A percentile compares a stretch with the other conserved stretches of the same genome.
phyloP scores from a whole-genome alignment of 768 basidiomycete genomes.

The Cantharellus cinnabarinus region DNA sequence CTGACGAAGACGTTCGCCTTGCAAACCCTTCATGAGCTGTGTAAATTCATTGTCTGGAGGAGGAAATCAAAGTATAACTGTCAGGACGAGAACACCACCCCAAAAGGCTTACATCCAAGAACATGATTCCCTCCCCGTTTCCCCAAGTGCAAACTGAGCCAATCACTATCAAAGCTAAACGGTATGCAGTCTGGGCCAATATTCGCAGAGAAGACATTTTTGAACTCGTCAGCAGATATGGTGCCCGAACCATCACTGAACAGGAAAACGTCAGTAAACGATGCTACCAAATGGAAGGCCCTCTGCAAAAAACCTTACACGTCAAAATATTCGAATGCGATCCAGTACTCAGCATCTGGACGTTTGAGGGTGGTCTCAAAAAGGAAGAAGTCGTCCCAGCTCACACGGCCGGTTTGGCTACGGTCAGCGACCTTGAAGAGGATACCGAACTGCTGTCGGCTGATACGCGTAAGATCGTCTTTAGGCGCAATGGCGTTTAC shows the following conservation, averaged over 20 bases:
- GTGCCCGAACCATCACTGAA: conserved; percentile 72
- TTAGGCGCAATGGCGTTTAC: conserved; percentile 87
- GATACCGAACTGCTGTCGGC: conserved; percentile 71
- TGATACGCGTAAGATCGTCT: conserved; percentile 68
- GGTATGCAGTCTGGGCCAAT: conserved; percentile 65
- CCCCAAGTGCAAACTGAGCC: conserved; percentile 91
- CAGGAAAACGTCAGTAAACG: not conserved
- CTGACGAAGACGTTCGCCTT: conserved; percentile 92
- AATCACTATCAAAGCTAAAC: conserved; percentile 90
- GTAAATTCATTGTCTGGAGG: conserved; percentile 80
- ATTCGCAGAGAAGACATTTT: conserved; percentile 69
- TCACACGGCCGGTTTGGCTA: conserved; percentile 51
- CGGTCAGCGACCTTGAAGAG: conserved; percentile 79
- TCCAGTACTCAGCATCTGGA: conserved; percentile 93
- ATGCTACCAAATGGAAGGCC: not conserved
- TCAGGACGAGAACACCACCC: not conserved
- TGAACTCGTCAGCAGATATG: conserved; percentile 90
- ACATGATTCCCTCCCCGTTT: conserved; percentile 82
- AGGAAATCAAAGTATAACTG: not conserved
- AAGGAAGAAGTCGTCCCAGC: conserved; percentile 90
- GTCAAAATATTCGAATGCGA: conserved; percentile 91
- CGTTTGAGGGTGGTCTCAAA: conserved; percentile 87
- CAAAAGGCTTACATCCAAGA: conserved; percentile 51
- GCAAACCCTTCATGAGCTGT: conserved; percentile 94
- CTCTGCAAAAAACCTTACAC: conserved; percentile 33